Percentiles rank a stretch among this genome's conserved stretches.
Evolutionary conservation across 441 rosid species (phyloP).

Genomic region (Brassica balearica): DNA sequence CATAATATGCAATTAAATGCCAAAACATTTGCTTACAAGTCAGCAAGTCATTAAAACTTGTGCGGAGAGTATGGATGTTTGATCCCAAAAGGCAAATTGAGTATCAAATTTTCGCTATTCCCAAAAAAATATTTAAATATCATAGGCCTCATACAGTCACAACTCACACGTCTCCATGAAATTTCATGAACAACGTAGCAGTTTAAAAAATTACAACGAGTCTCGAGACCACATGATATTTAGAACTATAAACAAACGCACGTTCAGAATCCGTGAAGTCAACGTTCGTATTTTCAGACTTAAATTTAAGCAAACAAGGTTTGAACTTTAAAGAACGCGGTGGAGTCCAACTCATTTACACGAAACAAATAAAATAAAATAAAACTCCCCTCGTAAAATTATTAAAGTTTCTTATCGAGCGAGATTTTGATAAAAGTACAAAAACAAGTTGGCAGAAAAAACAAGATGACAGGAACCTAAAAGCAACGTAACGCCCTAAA

Average conservation of each 20-base stretch:
- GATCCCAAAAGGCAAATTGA: slow-evolving; percentile 16
- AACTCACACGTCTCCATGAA: slow-evolving; percentile 10
- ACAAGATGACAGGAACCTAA: slow-evolving; percentile 33
- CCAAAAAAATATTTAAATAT: background rate
- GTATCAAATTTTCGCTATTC: background rate
- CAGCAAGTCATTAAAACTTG: slow-evolving; percentile 28
- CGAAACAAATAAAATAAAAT: background rate
- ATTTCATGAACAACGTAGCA: slow-evolving; percentile 1
- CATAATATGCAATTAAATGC: slow-evolving; percentile 24
- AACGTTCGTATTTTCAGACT: background rate
- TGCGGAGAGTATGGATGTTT: slow-evolving; percentile 34
- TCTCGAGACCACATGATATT: slow-evolving; percentile 22
- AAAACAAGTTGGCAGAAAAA: slow-evolving; percentile 38
- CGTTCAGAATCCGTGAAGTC: background rate
- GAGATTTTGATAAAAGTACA: slow-evolving; percentile 20
- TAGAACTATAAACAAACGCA: slow-evolving; percentile 14
- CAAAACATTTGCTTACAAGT: slow-evolving; percentile 23
- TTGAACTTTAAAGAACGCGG: background rate
- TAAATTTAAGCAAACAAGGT: background rate
- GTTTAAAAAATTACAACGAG: background rate
- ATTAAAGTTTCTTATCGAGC: slow-evolving; percentile 7
- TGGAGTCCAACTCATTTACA: slow-evolving; percentile 36
- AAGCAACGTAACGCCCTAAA: slow-evolving; percentile 31
- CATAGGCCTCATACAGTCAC: background rate
- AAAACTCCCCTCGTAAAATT: background rate